These are phyloP conservation scores for Lachancea thermotolerans DNA, from an alignment of 805 yeast genomes.

Conservation along the genomic window DNA sequence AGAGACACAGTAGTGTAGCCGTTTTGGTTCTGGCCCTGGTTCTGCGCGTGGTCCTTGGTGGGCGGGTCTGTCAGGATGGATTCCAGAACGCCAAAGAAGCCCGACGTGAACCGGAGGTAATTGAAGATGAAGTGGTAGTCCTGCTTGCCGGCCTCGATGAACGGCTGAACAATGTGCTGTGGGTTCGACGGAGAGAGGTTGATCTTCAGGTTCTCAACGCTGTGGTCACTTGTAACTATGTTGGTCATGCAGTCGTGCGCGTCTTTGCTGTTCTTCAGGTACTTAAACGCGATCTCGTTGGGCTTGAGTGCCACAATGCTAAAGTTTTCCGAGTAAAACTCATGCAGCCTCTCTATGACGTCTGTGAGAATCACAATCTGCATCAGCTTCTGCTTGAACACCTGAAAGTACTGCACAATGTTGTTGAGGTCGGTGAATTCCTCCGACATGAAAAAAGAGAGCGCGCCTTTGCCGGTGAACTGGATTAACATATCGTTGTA, in stretches of 20 bases:
- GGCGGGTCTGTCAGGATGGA: not conserved
- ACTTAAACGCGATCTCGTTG: conserved; percentile 31
- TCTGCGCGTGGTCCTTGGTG: not conserved
- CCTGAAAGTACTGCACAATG: conserved; percentile 22
- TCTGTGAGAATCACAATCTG: conserved; percentile 30
- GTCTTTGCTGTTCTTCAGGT: conserved; percentile 21
- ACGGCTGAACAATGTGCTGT: conserved; percentile 30
- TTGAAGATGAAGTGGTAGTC: conserved; percentile 31
- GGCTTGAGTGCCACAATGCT: conserved; percentile 28
- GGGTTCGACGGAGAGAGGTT: conserved; percentile 29
- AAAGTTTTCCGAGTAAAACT: conserved; percentile 28
- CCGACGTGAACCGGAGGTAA: conserved; percentile 29
- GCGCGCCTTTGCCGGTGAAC: conserved; percentile 21
- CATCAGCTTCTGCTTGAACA: conserved; percentile 28
- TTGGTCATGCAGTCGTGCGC: conserved; percentile 30
- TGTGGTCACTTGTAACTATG: conserved; percentile 25
- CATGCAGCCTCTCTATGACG: conserved; percentile 30
- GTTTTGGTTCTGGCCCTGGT: not conserved
- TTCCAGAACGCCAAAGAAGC: conserved; percentile 6
- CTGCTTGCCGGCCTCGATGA: conserved; percentile 23
- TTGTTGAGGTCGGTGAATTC: conserved; percentile 21
- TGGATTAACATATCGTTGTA: conserved; percentile 27
- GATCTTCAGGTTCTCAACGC: conserved; percentile 26
- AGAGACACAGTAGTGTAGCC: conserved; percentile 20
- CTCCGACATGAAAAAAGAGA: conserved; percentile 27